Conservation (phyloP, 2,329 filamentous ascomycete genomes). For the Colletotrichum acutatum region DNA sequence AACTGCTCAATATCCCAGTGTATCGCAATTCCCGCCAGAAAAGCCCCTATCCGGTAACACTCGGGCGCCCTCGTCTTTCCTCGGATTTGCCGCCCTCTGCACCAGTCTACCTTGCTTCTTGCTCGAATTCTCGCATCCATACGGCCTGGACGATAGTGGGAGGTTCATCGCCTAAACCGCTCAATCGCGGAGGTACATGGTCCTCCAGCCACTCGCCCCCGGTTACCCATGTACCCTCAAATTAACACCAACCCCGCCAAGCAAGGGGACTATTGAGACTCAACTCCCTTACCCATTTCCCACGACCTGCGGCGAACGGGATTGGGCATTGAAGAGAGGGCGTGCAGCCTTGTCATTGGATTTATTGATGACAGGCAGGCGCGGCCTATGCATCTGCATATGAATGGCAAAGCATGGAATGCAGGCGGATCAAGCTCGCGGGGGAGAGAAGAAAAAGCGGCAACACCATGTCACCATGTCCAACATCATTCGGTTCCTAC, state of each 20-base stretch:
- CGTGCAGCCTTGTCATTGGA: background rate
- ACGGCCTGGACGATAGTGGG: background rate
- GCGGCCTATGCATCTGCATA: slow-evolving; percentile 7
- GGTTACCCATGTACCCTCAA: background rate
- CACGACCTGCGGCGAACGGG: background rate
- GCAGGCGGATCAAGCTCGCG: slow-evolving; percentile 6
- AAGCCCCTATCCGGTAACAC: slow-evolving; percentile 37
- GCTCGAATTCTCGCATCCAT: background rate
- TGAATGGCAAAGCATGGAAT: slow-evolving; percentile 9
- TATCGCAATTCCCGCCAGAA: slow-evolving; percentile 38
- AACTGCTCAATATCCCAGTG: slow-evolving; percentile 30
- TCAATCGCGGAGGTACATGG: slow-evolving; percentile 7
- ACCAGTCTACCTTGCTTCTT: slow-evolving; percentile 18
- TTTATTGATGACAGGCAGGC: slow-evolving; percentile 9
- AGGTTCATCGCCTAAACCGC: slow-evolving; percentile 12
- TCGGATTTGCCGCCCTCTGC: slow-evolving; percentile 24
- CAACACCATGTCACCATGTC: background rate
- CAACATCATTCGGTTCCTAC: background rate
- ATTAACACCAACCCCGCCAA: slow-evolving; percentile 5
- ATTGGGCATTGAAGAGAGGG: background rate
- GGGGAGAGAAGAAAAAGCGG: background rate
- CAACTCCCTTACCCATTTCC: background rate
- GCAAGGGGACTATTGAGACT: background rate
- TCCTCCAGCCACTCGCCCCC: slow-evolving; percentile 9
- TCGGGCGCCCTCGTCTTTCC: slow-evolving; percentile 16